Percentiles rank a stretch among this genome's conserved stretches.
Conservation (phyloP, 192 early-diverging fungal genomes). For the Neocallimastix lanati region DNA sequence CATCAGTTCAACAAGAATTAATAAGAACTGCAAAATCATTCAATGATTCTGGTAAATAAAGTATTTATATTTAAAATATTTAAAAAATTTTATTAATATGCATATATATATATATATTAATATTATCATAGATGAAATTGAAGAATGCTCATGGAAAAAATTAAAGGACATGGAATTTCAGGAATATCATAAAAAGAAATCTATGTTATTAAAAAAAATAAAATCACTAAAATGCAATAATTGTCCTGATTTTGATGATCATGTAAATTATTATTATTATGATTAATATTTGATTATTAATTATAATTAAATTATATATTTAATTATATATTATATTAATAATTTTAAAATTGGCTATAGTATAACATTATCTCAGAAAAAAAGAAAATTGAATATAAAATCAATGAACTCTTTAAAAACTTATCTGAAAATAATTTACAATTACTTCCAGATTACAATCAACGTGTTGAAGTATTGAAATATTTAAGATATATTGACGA, state of each 20-base stretch:
- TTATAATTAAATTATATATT: too few relatives aligned
- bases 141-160: conserved; percentile 69
- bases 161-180: conserved; percentile 79
- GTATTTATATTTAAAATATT: background rate
- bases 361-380: conserved; percentile 33
- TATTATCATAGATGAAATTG: background rate
- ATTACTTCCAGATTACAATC: conserved; percentile 79
- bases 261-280: conserved; percentile 49
- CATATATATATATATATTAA: too few relatives aligned
- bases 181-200: conserved; percentile 42
- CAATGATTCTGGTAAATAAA: conserved; percentile 1
- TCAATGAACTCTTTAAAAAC: conserved; percentile 53
- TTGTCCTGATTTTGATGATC: conserved; percentile 57
- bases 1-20: conserved; percentile 10
- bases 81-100: too few relatives aligned
- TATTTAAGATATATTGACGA: conserved; percentile 64
- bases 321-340: too few relatives aligned
- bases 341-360: conserved; percentile 12
- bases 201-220: conserved; percentile 22
- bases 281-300: too few relatives aligned
- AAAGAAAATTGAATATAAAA: conserved; percentile 38
- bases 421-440: conserved; percentile 87
- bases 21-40: conserved; percentile 10
- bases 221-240: conserved; percentile 41
- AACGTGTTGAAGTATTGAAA: conserved; percentile 70